Conservation (phyloP, 768 basidiomycete species). For the Leccinum broughii region DNA sequence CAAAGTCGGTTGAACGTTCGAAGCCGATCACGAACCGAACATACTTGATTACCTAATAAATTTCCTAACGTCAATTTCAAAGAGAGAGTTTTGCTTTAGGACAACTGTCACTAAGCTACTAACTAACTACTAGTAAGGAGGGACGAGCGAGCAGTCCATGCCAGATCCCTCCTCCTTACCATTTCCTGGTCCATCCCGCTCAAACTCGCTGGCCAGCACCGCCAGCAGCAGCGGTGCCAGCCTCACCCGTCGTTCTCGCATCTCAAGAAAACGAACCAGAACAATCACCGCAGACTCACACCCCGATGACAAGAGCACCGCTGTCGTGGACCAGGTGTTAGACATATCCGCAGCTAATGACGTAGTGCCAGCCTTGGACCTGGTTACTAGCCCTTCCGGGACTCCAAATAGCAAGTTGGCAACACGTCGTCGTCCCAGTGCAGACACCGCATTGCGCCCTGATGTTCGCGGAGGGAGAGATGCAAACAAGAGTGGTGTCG, state of each 20-base stretch:
- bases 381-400: conserved; percentile 13
- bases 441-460: conserved; percentile 12
- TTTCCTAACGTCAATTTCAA: conserved; percentile 23
- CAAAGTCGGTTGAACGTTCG: background rate
- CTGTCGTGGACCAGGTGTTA: conserved; percentile 23
- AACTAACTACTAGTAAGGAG: conserved; percentile 12
- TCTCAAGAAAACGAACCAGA: conserved; percentile 54
- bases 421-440: conserved; percentile 16
- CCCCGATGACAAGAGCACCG: conserved; percentile 20
- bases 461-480: conserved; percentile 12
- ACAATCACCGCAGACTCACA: conserved; percentile 43
- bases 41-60: conserved; percentile 28
- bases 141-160: conserved; percentile 30
- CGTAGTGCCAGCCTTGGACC: conserved; percentile 2
- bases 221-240: conserved; percentile 50
- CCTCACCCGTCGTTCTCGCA: conserved; percentile 48
- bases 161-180: conserved; percentile 30
- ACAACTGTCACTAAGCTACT: background rate
- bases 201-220: conserved; percentile 37
- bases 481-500: conserved; percentile 27
- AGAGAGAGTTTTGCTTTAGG: conserved; percentile 22
- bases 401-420: conserved; percentile 8
- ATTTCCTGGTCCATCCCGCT: conserved; percentile 35
- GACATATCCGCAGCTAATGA: conserved; percentile 32
- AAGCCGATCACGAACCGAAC: conserved; percentile 19